A percentile compares a stretch with the other conserved stretches of the same genome.
phyloP scores from a whole-genome alignment of 768 basidiomycete species.

The Rhodotorula diobovata region DNA sequence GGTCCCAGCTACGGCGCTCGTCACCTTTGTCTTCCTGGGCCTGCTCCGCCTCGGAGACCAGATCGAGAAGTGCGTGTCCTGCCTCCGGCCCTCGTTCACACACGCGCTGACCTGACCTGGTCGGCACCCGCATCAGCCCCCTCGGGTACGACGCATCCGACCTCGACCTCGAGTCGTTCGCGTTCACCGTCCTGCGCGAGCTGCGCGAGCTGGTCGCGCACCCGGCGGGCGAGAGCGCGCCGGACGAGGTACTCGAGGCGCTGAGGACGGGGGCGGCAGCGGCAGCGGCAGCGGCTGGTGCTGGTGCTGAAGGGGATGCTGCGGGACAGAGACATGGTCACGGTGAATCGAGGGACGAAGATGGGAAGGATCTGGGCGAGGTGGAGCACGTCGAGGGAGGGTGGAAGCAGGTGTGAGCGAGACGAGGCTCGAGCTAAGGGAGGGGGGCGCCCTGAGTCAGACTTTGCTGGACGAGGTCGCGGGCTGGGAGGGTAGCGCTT shows the following conservation, averaged over 20 bases:
- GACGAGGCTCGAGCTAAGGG: background rate
- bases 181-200: background rate
- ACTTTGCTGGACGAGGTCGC: too few species aligned
- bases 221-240: background rate
- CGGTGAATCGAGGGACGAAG: background rate
- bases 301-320: background rate
- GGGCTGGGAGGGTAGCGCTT: too few species aligned
- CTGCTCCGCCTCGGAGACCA: background rate
- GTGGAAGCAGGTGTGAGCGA: background rate
- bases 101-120: background rate
- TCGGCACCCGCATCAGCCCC: background rate
- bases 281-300: background rate
- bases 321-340: too few species aligned
- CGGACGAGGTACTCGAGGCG: background rate
- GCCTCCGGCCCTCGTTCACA: too few species aligned
- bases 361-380: background rate
- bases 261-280: background rate
- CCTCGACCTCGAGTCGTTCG: conserved; percentile 2
- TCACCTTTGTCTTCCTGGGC: background rate
- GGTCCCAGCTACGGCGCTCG: background rate
- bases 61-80: conserved; percentile 2
- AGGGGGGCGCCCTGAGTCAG: too few species aligned
- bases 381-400: background rate
- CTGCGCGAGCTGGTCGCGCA: background rate
- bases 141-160: background rate